These are phyloP conservation scores for Tricholomella constricta DNA, from an alignment of 768 basidiomycete species.

Conservation along the genomic window DNA sequence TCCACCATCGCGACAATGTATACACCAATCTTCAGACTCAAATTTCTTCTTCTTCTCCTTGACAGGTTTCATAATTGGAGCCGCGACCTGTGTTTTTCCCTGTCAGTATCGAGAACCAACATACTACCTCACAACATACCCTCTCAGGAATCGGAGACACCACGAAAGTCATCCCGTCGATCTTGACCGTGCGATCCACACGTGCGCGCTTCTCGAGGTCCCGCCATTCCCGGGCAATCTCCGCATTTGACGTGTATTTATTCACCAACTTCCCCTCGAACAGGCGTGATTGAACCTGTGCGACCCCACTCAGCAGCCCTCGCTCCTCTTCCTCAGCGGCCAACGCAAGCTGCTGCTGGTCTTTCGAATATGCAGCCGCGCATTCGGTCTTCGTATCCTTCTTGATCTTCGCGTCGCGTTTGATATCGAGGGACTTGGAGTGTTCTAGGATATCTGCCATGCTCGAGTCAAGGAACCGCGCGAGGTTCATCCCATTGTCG, in stretches of 20 bases:
- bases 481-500: conserved; percentile 40
- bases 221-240: conserved; percentile 50
- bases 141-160: conserved; percentile 21
- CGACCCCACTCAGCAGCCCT: conserved; percentile 52
- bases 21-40: conserved; percentile 61
- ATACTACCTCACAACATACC: conserved; percentile 2
- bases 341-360: conserved; percentile 27
- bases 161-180: conserved; percentile 31
- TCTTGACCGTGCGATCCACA: conserved; percentile 37
- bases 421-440: conserved; percentile 44
- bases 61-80: conserved; percentile 10
- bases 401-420: conserved; percentile 48
- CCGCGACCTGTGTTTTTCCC: conserved; percentile 14
- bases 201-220: conserved; percentile 47
- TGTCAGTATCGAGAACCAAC: conserved; percentile 5
- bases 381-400: conserved; percentile 32
- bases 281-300: conserved; percentile 56
- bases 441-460: conserved; percentile 46
- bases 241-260: conserved; percentile 34
- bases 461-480: conserved; percentile 44
- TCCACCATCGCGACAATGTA: conserved; percentile 61
- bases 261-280: conserved; percentile 55
- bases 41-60: conserved; percentile 38
- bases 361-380: conserved; percentile 1
- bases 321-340: conserved; percentile 58